These are phyloP conservation scores for Coemansia sp. DNA, from an alignment of 192 early-diverging fungal species.

Conservation along the genomic window DNA sequence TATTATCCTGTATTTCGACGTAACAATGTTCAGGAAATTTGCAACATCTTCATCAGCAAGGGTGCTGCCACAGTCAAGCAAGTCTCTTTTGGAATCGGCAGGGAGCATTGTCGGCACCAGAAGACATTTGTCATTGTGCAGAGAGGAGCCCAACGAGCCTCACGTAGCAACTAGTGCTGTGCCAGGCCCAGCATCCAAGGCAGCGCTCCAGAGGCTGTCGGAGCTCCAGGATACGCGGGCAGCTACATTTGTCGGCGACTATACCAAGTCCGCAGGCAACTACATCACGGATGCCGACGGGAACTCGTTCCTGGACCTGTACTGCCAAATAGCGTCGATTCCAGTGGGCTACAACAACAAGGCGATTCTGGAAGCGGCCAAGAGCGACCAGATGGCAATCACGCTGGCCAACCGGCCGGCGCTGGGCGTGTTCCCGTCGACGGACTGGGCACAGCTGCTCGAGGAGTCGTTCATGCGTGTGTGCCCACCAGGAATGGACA, in stretches of 20 bases:
- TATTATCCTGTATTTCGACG: not conserved
- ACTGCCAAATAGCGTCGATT: constrained; percentile 72
- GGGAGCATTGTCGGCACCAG: no score
- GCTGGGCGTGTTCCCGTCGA: constrained; percentile 64
- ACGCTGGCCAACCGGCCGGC: constrained; percentile 69
- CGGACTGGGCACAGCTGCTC: constrained; percentile 61
- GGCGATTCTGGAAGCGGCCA: constrained; percentile 55
- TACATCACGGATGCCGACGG: constrained; percentile 75
- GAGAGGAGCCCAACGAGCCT: constrained; percentile 61
- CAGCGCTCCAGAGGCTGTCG: constrained; percentile 54
- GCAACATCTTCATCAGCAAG: constrained; percentile 6
- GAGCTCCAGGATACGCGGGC: constrained; percentile 67
- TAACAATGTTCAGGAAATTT: constrained; percentile 12
- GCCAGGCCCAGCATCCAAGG: constrained; percentile 63
- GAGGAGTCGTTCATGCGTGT: constrained; percentile 68
- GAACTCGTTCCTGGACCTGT: constrained; percentile 67
- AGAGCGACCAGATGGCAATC: constrained; percentile 59
- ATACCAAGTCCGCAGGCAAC: constrained; percentile 66
- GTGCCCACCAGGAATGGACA: constrained; percentile 63
- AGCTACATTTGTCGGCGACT: constrained; percentile 65
- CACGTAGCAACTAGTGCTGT: constrained; percentile 52
- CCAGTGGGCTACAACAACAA: constrained; percentile 74
- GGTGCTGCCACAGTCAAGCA: not conserved
- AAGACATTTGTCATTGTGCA: not conserved
- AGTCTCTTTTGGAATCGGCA: not conserved